A percentile compares a stretch with the other conserved stretches of the same genome.
Evolutionary conservation across 2,329 filamentous ascomycete genomes (phyloP).

Genomic region (Aspergillus pseudoglaucus): DNA sequence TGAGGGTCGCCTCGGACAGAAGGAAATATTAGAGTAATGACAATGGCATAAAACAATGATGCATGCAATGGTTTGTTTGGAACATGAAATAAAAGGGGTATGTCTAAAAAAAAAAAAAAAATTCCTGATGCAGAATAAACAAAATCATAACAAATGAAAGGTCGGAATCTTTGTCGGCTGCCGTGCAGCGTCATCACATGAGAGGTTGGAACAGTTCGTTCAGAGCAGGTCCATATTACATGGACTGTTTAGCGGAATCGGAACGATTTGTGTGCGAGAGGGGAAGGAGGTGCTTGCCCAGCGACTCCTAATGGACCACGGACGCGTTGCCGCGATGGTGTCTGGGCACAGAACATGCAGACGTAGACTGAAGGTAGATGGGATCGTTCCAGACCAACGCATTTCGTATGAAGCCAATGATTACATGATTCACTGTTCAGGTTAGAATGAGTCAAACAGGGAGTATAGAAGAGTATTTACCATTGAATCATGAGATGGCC

Average conservation of each 20-base stretch:
- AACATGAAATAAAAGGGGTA: slow-evolving; percentile 7
- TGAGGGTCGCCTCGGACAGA: slow-evolving; percentile 4
- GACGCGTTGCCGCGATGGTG: slow-evolving; percentile 32
- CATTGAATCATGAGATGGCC: slow-evolving; percentile 56
- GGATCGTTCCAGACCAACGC: slow-evolving; percentile 48
- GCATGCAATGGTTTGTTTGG: slow-evolving; percentile 5
- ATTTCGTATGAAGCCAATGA: slow-evolving; percentile 57
- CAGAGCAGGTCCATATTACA: no score
- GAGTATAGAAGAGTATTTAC: slow-evolving; percentile 24
- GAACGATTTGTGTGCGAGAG: slow-evolving; percentile 38
- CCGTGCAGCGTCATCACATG: not conserved
- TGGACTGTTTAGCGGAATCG: slow-evolving; percentile 23
- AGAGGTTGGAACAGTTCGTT: not conserved
- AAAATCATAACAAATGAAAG: no score
- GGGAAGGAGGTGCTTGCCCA: slow-evolving; percentile 31
- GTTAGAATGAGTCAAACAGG: not conserved
- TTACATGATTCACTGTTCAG: slow-evolving; percentile 50
- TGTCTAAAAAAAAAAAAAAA: slow-evolving; percentile 6
- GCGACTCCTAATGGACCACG: slow-evolving; percentile 26
- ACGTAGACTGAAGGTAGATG: slow-evolving; percentile 45
- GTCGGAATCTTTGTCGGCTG: not conserved
- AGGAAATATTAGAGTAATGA: slow-evolving; percentile 11
- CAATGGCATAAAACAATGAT: slow-evolving; percentile 6
- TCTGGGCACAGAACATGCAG: slow-evolving; percentile 46
- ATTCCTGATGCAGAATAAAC: not conserved